Conservation (phyloP, 2,329 filamentous ascomycete species). For the Ampelomyces quisqualis region DNA sequence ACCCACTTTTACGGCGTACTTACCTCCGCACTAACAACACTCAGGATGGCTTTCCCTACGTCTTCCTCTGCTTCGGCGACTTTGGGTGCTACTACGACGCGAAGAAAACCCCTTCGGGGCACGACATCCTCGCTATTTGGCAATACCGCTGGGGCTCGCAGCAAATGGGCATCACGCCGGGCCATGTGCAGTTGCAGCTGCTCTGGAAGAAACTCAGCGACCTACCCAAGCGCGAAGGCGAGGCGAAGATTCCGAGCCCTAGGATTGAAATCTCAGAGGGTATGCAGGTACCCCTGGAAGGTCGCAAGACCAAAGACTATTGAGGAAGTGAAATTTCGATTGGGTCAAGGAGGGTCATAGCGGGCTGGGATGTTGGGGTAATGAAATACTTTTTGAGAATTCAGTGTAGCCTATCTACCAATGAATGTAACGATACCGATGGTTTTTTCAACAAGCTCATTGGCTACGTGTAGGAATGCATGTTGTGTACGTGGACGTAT, state of each 20-base stretch:
- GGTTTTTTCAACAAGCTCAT: too few relatives aligned
- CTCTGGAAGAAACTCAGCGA: slow-evolving; percentile 34
- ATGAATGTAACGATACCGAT: too few relatives aligned
- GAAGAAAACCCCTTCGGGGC: slow-evolving; percentile 20
- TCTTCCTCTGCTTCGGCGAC: slow-evolving; percentile 39
- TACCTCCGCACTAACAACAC: not conserved
- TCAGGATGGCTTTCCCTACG: slow-evolving; percentile 32
- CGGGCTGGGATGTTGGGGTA: not conserved
- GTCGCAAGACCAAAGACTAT: slow-evolving; percentile 9
- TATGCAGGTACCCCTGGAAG: slow-evolving; percentile 25
- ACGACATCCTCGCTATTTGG: slow-evolving; percentile 29
- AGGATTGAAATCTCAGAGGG: slow-evolving; percentile 19
- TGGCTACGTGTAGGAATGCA: too few relatives aligned
- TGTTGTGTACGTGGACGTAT: too few relatives aligned
- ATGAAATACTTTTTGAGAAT: not conserved
- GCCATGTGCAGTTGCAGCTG: slow-evolving; percentile 33
- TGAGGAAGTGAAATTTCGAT: not conserved
- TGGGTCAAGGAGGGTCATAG: not conserved
- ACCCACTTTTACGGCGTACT: not conserved
- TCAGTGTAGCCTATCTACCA: not conserved
- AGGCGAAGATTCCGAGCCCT: slow-evolving; percentile 16
- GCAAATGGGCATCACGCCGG: slow-evolving; percentile 38
- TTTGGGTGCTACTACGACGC: slow-evolving; percentile 39
- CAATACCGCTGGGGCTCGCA: slow-evolving; percentile 37
- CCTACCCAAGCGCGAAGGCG: slow-evolving; percentile 19